Percentiles rank a stretch among this genome's conserved stretches.
These are phyloP conservation scores for Teratosphaeria zuluensis DNA, from an alignment of 2,329 filamentous ascomycete genomes.

Conservation along the genomic window DNA sequence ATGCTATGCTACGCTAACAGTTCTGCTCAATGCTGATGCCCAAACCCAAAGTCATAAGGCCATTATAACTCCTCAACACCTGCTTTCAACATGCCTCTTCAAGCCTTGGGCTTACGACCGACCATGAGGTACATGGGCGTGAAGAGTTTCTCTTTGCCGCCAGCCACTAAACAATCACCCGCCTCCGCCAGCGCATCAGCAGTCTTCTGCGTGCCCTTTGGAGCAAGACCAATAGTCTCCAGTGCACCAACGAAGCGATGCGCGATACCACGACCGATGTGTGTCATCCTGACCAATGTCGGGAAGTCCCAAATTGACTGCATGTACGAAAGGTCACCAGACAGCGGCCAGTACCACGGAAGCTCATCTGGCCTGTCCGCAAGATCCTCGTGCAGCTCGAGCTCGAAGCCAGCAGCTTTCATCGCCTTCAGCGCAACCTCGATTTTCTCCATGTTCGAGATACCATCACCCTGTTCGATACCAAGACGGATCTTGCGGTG, in stretches of 20 bases:
- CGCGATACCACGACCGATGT: constrained; percentile 62
- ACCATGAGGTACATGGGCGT: constrained; percentile 99
- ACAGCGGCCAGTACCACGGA: constrained; percentile 91
- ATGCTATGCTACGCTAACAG: neutral
- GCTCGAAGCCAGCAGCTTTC: constrained; percentile 74
- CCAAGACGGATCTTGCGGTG: constrained; percentile 87
- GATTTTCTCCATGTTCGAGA: constrained; percentile 92
- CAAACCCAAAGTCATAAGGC: neutral
- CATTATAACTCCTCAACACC: neutral
- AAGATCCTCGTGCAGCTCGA: constrained; percentile 78
- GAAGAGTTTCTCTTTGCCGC: constrained; percentile 83
- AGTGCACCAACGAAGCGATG: constrained; percentile 69
- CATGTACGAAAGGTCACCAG: constrained; percentile 76
- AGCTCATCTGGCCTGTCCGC: constrained; percentile 63
- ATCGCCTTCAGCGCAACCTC: constrained; percentile 74
- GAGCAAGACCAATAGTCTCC: constrained; percentile 66
- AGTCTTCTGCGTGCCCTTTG: constrained; percentile 84
- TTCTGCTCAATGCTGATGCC: neutral
- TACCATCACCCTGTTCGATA: constrained; percentile 92
- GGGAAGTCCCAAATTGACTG: constrained; percentile 69
- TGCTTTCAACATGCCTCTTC: neutral
- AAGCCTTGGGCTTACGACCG: constrained; percentile 61
- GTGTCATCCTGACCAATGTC: constrained; percentile 83
- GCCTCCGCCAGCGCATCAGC: constrained; percentile 76
- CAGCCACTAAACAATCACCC: constrained; percentile 76